These are phyloP conservation scores for Prunella vulgaris DNA, from an alignment of 257 asterid species.

Conservation along the genomic window DNA sequence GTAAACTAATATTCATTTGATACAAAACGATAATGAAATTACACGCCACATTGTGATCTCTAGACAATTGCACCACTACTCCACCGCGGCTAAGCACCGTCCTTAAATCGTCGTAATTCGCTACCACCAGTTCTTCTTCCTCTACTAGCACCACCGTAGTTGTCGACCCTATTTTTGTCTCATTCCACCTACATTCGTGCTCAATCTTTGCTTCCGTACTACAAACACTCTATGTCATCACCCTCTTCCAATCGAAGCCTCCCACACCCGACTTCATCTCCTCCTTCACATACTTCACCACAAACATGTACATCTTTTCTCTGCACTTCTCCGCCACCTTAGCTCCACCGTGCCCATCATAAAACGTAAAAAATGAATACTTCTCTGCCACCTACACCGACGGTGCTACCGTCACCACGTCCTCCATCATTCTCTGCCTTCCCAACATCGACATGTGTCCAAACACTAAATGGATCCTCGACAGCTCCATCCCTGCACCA, in stretches of 20 bases:
- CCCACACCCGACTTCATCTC: neutral
- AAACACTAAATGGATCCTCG: too few relatives aligned
- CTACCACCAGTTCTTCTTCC: conserved; percentile 47
- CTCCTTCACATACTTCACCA: conserved; percentile 26
- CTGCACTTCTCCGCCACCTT: conserved; percentile 43
- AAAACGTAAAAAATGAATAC: conserved; percentile 43
- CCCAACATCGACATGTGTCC: conserved; percentile 57
- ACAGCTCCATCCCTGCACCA: too few relatives aligned
- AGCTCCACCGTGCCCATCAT: conserved; percentile 54
- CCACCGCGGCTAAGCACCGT: conserved; percentile 54
- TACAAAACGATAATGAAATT: too few relatives aligned
- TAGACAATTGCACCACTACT: conserved; percentile 32
- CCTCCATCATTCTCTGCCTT: conserved; percentile 59
- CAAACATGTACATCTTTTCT: conserved; percentile 34
- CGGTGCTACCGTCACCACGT: conserved; percentile 34
- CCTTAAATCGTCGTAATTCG: conserved; percentile 67
- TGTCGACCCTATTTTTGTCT: conserved; percentile 37
- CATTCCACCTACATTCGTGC: neutral
- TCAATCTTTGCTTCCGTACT: conserved; percentile 39
- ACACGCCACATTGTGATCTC: conserved; percentile 45
- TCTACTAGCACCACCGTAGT: conserved; percentile 56
- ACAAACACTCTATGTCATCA: conserved; percentile 35
- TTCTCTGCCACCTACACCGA: conserved; percentile 23
- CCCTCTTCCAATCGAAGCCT: conserved; percentile 42
- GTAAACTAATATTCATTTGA: too few relatives aligned